Evolutionary conservation across 148 eudicot species (phyloP).

Genomic region (Heliosperma pusillum): DNA sequence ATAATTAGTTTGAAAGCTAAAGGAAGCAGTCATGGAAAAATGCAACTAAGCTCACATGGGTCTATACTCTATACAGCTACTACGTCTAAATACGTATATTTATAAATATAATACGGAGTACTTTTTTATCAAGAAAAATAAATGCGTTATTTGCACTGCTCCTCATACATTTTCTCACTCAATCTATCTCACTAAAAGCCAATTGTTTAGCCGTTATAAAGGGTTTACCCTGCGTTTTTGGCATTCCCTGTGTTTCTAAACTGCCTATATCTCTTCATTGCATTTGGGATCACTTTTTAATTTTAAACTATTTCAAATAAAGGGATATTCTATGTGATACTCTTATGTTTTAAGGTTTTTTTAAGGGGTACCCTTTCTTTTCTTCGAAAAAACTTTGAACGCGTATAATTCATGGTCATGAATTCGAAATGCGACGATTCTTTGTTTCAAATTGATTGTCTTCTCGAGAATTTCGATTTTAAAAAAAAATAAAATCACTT

Average conservation of each 20-base stretch:
- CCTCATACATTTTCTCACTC: slow-evolving; percentile 31
- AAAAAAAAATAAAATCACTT: no score
- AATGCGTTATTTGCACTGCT: slow-evolving; percentile 35
- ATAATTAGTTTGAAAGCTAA: slow-evolving; percentile 14
- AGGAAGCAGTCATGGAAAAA: slow-evolving; percentile 42
- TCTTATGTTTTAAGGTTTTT: no score
- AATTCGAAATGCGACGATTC: no score
- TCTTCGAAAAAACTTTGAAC: no score
- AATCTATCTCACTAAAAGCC: slow-evolving; percentile 42
- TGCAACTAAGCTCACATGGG: slow-evolving; percentile 73
- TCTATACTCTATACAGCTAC: slow-evolving; percentile 28
- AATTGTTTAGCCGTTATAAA: slow-evolving; percentile 42
- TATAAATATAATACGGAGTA: slow-evolving; percentile 8
- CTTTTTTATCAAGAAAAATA: not conserved
- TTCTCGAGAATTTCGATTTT: no score
- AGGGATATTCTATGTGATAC: no score
- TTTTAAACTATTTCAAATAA: not conserved
- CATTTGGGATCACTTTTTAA: not conserved
- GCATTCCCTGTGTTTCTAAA: slow-evolving; percentile 17
- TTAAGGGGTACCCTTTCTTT: no score
- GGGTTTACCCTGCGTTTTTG: slow-evolving; percentile 43
- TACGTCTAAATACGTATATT: slow-evolving; percentile 12
- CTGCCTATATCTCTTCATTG: not conserved
- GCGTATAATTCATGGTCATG: no score
- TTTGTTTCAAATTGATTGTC: no score